Evolutionary conservation across 768 basidiomycete genomes (phyloP).

Genomic region (Clitopilus hobsonii): DNA sequence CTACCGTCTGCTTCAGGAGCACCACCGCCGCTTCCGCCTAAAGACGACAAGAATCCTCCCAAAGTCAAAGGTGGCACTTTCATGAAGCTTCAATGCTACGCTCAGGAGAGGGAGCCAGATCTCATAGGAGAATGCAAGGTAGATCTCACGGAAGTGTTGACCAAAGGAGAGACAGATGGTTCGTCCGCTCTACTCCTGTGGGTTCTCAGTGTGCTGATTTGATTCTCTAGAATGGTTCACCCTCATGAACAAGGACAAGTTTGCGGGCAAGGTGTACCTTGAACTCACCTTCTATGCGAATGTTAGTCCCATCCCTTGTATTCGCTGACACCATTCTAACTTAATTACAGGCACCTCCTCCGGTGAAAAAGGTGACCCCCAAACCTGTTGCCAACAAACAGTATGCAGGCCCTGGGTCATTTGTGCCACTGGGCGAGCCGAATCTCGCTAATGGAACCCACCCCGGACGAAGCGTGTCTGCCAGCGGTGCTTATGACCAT

Average conservation of each 20-base stretch:
- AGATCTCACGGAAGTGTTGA: slow-evolving; percentile 84
- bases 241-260: slow-evolving; percentile 85
- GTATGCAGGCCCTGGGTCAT: slow-evolving; percentile 78
- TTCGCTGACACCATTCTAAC: neutral
- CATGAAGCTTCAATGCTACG: slow-evolving; percentile 85
- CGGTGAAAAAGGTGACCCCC: slow-evolving; percentile 57
- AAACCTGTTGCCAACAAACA: slow-evolving; percentile 51
- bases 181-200: slow-evolving; percentile 20
- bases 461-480: slow-evolving; percentile 26
- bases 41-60: slow-evolving; percentile 39
- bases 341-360: slow-evolving; percentile 60
- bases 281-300: slow-evolving; percentile 98
- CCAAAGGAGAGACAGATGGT: slow-evolving; percentile 98
- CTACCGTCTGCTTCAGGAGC: slow-evolving; percentile 35
- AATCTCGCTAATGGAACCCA: slow-evolving; percentile 19
- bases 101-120: slow-evolving; percentile 95
- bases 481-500: slow-evolving; percentile 29
- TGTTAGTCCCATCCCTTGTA: slow-evolving; percentile 37
- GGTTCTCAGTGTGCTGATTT: slow-evolving; percentile 3
- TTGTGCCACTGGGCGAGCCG: slow-evolving; percentile 49
- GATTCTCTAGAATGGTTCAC: slow-evolving; percentile 82
- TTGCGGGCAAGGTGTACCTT: slow-evolving; percentile 92
- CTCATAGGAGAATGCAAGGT: slow-evolving; percentile 90
- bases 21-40: slow-evolving; percentile 71
- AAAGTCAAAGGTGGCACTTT: slow-evolving; percentile 67